Conservation (phyloP, 2,329 filamentous ascomycete species). For the Coniochaeta sp. region DNA sequence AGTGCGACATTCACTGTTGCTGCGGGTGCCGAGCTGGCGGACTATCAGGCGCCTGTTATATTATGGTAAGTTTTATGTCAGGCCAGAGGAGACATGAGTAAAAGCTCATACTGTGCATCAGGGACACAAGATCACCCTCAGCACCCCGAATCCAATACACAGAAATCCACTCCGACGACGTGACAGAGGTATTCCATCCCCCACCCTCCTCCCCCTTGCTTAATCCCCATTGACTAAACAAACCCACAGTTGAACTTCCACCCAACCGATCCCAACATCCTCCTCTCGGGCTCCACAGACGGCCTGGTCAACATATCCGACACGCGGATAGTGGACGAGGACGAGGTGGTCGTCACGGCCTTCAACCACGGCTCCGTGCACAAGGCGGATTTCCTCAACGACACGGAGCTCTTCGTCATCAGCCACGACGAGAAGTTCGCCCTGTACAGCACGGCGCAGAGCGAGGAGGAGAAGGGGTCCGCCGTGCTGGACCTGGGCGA, state of each 20-base stretch:
- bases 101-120: conserved; percentile 21
- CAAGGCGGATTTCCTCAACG: conserved; percentile 63
- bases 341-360: conserved; percentile 70
- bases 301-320: conserved; percentile 74
- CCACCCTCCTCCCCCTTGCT: too few species aligned
- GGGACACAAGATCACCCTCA: conserved; percentile 49
- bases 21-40: conserved; percentile 65
- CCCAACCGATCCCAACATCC: conserved; percentile 49
- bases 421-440: conserved; percentile 75
- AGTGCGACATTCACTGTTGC: conserved; percentile 52
- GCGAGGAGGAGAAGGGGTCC: conserved; percentile 51
- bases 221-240: too few species aligned
- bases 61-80: conserved; percentile 46
- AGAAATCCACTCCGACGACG: conserved; percentile 62
- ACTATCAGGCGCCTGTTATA: conserved; percentile 53
- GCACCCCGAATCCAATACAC: conserved; percentile 46
- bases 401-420: conserved; percentile 60
- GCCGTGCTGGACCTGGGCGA: conserved; percentile 56
- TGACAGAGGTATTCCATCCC: conserved; percentile 54
- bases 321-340: conserved; percentile 62
- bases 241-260: conserved; percentile 51
- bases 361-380: conserved; percentile 75
- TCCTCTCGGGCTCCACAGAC: conserved; percentile 74
- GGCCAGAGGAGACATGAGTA: conserved; percentile 4
- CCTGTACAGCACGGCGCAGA: conserved; percentile 63